Evolutionary conservation across 352 stramenopile species (phyloP), one percentile per base, ranked within the genome.

Genomic region (Blastocystis sp.): DNA sequence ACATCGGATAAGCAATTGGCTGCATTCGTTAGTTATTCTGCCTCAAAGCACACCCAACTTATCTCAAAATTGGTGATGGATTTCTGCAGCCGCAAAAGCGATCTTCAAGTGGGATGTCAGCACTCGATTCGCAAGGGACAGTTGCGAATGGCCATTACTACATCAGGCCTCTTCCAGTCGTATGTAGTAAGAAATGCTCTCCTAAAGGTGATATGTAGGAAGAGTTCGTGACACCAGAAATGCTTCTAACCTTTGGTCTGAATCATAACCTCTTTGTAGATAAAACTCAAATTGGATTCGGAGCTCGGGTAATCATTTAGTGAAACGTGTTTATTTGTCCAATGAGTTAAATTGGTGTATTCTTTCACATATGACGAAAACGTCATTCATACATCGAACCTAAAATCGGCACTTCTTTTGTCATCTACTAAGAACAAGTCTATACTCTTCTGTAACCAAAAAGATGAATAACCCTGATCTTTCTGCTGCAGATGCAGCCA

Each of bases 161-260:
- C 69, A 16, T 63, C 42, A 5, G 69, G 69, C 27, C 9, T 46
- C 35, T 29, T 80, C 12, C 69, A 80, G 24, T 80, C 69, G 7
- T 59, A 63, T 39, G 61, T 80, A 29, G 69, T 80, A 16, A 21
- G 37, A 39, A 21, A 12, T 61, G 54, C 5, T 32, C 1, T 43
- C 6, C 1, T 43, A 16, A 27, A 24, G 69, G 21, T 51, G 59
- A 80, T 37, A 12, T 21, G 6, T 61, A 80, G 69, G 69, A 80
- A 37, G 69, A 80, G 42, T 59, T 49, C 46, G 42, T 80, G 12
- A 61, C 37, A 0, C 37, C 39, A 19, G 24, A 43, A 43, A 27
- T 80, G 39, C 7, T 80, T 6, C 39, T 80, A 27, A 80, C 69
- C 24, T 49, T 80, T 19, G 21, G 9, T 80, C 27, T 80, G n/a